Base-by-base conservation (phyloP, 345 rosid species). In the Hibiscus syriacus region DNA sequence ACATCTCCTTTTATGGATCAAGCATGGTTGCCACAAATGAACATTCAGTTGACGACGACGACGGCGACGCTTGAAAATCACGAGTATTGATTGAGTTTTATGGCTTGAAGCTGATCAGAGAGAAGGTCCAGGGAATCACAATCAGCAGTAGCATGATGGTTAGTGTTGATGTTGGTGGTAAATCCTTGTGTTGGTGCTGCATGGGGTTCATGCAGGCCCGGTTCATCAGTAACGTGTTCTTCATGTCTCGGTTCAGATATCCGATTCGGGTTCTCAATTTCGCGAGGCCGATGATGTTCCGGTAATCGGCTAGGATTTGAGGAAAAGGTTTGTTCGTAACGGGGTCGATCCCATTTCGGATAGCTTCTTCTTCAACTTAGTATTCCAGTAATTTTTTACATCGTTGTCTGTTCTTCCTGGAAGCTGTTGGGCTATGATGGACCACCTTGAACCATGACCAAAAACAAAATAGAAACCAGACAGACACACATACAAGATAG, bases 351-450 rank as follows among this genome's bases (percentile, higher is more conserved):
- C 98, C 92, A 86, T 89, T 57, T 86, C 90, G n/a, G 80, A 64
- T 23, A 93, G 91, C 83, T 86, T 93, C 82, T 90, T 90, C 77
- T 81, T 85, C 29, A 90, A 87, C 81, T 81, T 90, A 2, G 96
- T 81, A 80, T 93, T 93, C 97, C 98, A 89, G 80, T 86, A 81
- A 71, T 89, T 93, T 59, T 93, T 93, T 67, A 93, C 96, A 72
- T 90, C 97, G 46, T 89, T 90, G 73, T 87, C 96, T 29, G 94
- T 90, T 80, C 96, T 85, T 27, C 97, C 99, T 2, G 95, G 95
- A n/a, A 93, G 83, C 12, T 85, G 97, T 64, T 89, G 92, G 62
- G 99, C 97, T 69, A 90, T 89, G 52, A 93, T 83, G 23, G 90
- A 76, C 97, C 97, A 90, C 82, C 97, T n/a, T 90, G 75, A 14